A percentile compares a stretch with the other conserved stretches of the same genome.
phyloP scores from a whole-genome alignment of 2,329 filamentous ascomycete genomes.

The Colletotrichum tofieldiae region DNA sequence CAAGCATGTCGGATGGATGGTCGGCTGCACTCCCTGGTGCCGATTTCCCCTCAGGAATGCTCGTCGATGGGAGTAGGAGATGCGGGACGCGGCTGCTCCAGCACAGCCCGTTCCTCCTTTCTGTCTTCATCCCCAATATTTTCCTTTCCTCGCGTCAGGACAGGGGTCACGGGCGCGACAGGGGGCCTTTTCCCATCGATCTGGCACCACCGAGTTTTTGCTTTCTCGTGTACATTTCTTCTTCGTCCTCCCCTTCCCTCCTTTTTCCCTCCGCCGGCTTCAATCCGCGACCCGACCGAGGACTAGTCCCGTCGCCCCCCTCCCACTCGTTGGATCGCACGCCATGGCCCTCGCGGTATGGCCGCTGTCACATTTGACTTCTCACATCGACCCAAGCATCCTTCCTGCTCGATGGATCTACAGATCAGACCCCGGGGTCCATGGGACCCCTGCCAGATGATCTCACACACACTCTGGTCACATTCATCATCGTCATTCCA shows the following conservation, averaged over 20 bases:
- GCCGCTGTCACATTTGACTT: constrained; percentile 27
- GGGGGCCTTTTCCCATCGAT: constrained; percentile 40
- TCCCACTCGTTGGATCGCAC: background rate
- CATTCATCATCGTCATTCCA: constrained; percentile 26
- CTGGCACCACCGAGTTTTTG: constrained; percentile 27
- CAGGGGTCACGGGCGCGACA: constrained; percentile 4
- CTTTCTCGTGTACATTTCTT: constrained; percentile 24
- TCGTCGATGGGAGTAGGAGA: background rate
- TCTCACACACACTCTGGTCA: constrained; percentile 10
- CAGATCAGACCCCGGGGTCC: constrained; percentile 9
- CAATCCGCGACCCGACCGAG: background rate
- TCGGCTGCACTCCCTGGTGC: background rate
- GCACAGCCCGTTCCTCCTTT: background rate
- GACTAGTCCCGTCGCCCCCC: constrained; percentile 1
- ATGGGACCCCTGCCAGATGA: constrained; percentile 11
- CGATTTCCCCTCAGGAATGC: background rate
- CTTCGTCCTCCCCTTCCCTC: constrained; percentile 15
- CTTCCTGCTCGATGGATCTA: constrained; percentile 15
- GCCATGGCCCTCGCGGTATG: constrained; percentile 7
- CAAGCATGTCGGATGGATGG: background rate
- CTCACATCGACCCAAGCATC: constrained; percentile 9
- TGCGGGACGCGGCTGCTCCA: background rate
- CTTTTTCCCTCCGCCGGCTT: background rate
- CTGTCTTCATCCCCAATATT: background rate
- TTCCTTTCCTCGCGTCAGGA: constrained; percentile 15